These are phyloP conservation scores for maize (Zea mays) DNA, from an alignment of 176 grass and related monocot genomes.

Conservation along the genomic window Zm-B73-REFERENCE-NAM-5.0 NC_050096.1:104634501-104635000, in stretches of 20 bases:
- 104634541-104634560: constrained; percentile 80
- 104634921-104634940: constrained; percentile 23
- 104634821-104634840: constrained; percentile 59
- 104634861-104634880: constrained; percentile 96
- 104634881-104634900: constrained; percentile 99
- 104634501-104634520: constrained; percentile 32
- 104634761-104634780: constrained; percentile 61
- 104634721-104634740: constrained; percentile 62
- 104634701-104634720: constrained; percentile 53
- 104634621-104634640: constrained; percentile 38
- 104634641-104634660: constrained; percentile 40
- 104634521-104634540: constrained; percentile 62
- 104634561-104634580: constrained; percentile 79
- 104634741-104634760: constrained; percentile 83
- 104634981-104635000: constrained; percentile 85
- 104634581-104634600: constrained; percentile 45
- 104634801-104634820: constrained; percentile 21
- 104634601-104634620: constrained; percentile 11
- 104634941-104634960: constrained; percentile 52
- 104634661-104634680: constrained; percentile 33
- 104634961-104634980: constrained; percentile 86
- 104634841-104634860: constrained; percentile 96
- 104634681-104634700: constrained; percentile 46
- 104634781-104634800: constrained; percentile 28
- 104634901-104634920: constrained; percentile 72